Evolutionary conservation across 768 basidiomycete species (phyloP).

Genomic region (Boletus patriciae): DNA sequence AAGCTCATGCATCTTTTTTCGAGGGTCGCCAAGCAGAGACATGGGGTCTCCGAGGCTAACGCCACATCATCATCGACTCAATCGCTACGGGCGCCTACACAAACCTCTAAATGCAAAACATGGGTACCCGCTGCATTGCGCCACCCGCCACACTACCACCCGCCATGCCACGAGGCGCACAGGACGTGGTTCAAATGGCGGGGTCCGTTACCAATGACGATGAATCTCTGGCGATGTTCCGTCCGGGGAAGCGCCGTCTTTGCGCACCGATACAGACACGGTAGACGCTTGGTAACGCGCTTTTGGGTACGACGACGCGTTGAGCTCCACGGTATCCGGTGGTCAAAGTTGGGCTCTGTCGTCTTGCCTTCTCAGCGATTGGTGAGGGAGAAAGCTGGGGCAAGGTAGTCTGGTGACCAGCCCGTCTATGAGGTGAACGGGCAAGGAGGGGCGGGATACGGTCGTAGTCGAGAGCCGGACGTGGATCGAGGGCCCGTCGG

Average conservation of each 20-base stretch:
- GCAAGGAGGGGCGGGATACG: neutral
- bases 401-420: no score
- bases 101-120: neutral
- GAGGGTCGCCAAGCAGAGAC: neutral
- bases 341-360: slow-evolving; percentile 6
- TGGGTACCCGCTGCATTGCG: neutral
- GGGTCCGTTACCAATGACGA: slow-evolving; percentile 13
- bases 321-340: neutral
- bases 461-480: neutral
- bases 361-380: neutral
- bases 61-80: neutral
- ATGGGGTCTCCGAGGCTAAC: neutral
- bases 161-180: neutral
- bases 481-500: neutral
- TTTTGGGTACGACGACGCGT: slow-evolving; percentile 15
- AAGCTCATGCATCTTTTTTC: neutral
- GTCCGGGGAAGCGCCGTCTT: slow-evolving; percentile 13
- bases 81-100: neutral
- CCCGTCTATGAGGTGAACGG: no score
- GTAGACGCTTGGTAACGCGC: neutral
- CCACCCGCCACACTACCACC: neutral
- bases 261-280: slow-evolving; percentile 6
- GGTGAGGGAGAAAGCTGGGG: neutral
- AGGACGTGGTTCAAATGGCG: slow-evolving; percentile 21
- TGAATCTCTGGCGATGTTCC: neutral